Base-by-base conservation (phyloP, 305 asterid genomes). In the Fraxinus ornus region DNA sequence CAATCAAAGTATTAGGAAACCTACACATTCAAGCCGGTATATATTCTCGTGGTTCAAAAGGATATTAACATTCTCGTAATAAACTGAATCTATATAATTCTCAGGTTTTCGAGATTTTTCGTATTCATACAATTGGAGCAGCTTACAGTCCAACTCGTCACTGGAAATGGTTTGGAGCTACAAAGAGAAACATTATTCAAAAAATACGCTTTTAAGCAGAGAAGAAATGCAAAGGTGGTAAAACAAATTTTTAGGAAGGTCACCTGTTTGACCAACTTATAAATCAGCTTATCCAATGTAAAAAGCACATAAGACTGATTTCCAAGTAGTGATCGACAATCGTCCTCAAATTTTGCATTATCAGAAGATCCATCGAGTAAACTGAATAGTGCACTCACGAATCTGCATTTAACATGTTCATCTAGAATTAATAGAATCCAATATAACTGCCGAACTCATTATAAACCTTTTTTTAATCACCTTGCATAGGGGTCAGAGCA, bases 331-430 rank as follows among this genome's bases (percentile, higher is more conserved):
- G 94, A 89, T 70, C 99, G 95, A 70, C 98, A 97, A 82, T 97
- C 98, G 85, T 97, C 99, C 90, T 97, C 99, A 82, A 93, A 97
- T 89, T 92, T 95, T 22, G 97, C 60, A 86, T 95, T 97, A 83
- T 97, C 99, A 79, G 93, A 88, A 78, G 99, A 93, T 85, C 99
- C 98, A 87, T 95, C 98, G 21, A 97, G 98, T 87, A 97, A 93
- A 88, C 98, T 89, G 82, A 95, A 95, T 79, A 97, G 81, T 28
- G 99, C 92, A 83, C 90, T 85, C 92, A 94, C 92, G 90, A 97
- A 97, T 90, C 99, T 97, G 95, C 88, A 87, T 37, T 12, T 28
- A 70, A 84, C 83, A 83, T 73, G 82, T 41, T 52, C 17, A 78
- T 26, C 73, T 62, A 81, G 79, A 72, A 81, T 88, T 72, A 81